These are phyloP conservation scores for Daldinia decipiens DNA, from an alignment of 495 filamentous ascomycete genomes.

Conservation along the genomic window DNA sequence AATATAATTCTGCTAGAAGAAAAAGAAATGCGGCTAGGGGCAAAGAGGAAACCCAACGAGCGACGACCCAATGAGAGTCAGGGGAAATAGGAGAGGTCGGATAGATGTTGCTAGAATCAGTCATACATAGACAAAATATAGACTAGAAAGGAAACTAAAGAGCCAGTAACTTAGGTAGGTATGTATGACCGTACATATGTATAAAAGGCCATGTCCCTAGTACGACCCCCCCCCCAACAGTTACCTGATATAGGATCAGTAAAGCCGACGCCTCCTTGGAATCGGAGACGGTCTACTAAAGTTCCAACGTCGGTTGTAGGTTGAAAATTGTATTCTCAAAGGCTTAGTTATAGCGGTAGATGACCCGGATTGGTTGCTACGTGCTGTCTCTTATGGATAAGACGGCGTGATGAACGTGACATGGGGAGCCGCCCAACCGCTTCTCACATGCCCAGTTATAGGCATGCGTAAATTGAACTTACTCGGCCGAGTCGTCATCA, in stretches of 20 bases:
- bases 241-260: conserved; percentile 12
- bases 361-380: conserved; percentile 14
- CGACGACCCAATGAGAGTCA: conserved; percentile 22
- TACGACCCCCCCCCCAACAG: neutral
- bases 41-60: conserved; percentile 3
- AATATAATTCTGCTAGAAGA: neutral
- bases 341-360: conserved; percentile 1
- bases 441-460: conserved; percentile 1
- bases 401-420: neutral
- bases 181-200: no score
- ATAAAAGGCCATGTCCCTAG: neutral
- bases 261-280: conserved; percentile 10
- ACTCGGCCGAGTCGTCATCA: conserved; percentile 36
- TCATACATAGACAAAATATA: neutral
- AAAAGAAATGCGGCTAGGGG: conserved; percentile 18
- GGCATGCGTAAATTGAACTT: conserved; percentile 17
- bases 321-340: neutral
- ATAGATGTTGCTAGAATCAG: neutral
- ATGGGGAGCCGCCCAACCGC: neutral
- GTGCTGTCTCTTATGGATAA: conserved; percentile 8
- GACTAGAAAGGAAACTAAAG: neutral
- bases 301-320: neutral
- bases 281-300: conserved; percentile 13
- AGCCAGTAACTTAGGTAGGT: no score
- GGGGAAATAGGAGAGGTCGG: neutral